These are phyloP conservation scores for Hypomontagnella monticulosa DNA, from an alignment of 495 filamentous ascomycete genomes.

Conservation along the genomic window DNA sequence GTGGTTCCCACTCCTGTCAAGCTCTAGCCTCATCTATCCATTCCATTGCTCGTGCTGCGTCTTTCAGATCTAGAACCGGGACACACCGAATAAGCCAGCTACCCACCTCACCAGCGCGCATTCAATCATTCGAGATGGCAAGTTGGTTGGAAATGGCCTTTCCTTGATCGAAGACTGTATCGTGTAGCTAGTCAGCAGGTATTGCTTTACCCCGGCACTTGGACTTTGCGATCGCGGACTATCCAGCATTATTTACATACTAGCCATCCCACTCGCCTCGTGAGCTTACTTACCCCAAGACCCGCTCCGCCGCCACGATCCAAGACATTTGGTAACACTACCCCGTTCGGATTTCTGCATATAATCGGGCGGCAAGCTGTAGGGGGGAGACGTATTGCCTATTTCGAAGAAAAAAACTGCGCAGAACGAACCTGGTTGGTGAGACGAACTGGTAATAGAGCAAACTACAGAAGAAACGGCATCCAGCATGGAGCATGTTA, in stretches of 20 bases:
- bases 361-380: conserved; percentile 13
- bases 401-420: background rate
- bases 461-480: background rate
- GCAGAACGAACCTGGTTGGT: background rate
- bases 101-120: background rate
- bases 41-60: conserved; percentile 13
- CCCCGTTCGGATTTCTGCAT: conserved; percentile 17
- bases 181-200: background rate
- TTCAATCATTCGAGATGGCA: conserved; percentile 26
- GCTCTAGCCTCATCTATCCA: conserved; percentile 15
- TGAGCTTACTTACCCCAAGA: conserved; percentile 35
- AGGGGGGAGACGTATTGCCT: conserved; percentile 4
- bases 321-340: conserved; percentile 20
- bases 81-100: background rate
- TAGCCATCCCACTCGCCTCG: conserved; percentile 27
- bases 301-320: conserved; percentile 31
- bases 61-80: conserved; percentile 13
- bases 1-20: conserved; percentile 20
- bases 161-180: conserved; percentile 22
- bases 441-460: conserved; percentile 1
- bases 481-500: conserved; percentile 67
- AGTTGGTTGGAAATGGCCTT: conserved; percentile 18
- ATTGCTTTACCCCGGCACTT: conserved; percentile 12
- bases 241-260: conserved; percentile 15
- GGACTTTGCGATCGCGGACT: conserved; percentile 14